Percentiles rank a stretch among this genome's conserved stretches.
Evolutionary conservation across 305 asterid species (phyloP).

Genomic region (Ajuga reptans): DNA sequence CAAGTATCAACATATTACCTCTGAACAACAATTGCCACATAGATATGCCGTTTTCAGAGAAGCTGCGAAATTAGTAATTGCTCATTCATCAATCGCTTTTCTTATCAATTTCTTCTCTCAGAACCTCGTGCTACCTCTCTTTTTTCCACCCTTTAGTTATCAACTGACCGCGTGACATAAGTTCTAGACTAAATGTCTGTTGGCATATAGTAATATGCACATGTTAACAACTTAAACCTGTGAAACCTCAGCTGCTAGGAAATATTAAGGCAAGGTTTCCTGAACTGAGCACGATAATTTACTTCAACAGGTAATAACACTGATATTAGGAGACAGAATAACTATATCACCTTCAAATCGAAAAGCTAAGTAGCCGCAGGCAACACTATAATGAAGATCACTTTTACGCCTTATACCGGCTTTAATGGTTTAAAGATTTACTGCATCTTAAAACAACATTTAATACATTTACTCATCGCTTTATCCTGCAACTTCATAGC

Average conservation of each 20-base stretch:
- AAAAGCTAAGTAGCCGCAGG: slow-evolving; percentile 9
- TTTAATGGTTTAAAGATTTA: not conserved
- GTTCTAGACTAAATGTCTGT: not conserved
- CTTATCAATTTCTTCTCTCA: not conserved
- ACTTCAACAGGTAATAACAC: not conserved
- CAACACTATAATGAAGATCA: not conserved
- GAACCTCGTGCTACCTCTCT: not conserved
- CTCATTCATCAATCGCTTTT: not conserved
- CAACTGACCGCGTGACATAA: not conserved
- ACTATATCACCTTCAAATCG: not conserved
- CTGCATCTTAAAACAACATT: not conserved
- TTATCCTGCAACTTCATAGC: not conserved
- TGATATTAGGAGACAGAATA: not conserved
- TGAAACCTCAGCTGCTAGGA: not conserved
- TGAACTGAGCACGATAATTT: slow-evolving; percentile 8
- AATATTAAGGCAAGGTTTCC: not conserved
- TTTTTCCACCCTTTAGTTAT: not conserved
- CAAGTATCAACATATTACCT: not conserved
- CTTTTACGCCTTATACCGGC: not conserved
- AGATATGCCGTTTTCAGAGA: not conserved
- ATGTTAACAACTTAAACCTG: not conserved
- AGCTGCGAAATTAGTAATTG: not conserved
- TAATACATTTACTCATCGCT: not conserved
- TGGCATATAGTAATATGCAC: not conserved
- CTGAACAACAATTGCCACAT: not conserved